A percentile compares a stretch with the other conserved stretches of the same genome.
phyloP scores from a whole-genome alignment of 257 asterid species.

The Jaltomata sinuosa region DNA sequence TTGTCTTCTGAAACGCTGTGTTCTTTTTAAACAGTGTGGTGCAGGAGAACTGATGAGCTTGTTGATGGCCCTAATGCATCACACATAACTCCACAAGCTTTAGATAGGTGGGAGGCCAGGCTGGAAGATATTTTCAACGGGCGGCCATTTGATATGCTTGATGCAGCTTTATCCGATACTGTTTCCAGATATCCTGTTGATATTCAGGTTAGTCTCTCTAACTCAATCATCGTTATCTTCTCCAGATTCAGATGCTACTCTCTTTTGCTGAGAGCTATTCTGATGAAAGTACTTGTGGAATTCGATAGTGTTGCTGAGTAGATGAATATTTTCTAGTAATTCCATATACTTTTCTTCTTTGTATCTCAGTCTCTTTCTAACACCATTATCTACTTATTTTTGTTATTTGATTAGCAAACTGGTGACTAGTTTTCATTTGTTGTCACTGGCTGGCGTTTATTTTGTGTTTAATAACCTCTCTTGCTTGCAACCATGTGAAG shows the following conservation, averaged over 20 bases:
- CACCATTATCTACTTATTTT: background rate
- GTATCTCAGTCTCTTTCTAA: background rate
- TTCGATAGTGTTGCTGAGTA: background rate
- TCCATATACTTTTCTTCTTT: background rate
- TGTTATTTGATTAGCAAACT: background rate
- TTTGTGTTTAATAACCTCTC: background rate
- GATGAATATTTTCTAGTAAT: background rate
- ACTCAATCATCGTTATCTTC: background rate
- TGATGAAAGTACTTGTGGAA: background rate
- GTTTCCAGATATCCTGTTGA: slow-evolving; percentile 76
- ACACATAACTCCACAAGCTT: slow-evolving; percentile 83
- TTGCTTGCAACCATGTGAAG: background rate
- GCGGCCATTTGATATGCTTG: slow-evolving; percentile 97
- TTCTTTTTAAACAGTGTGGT: slow-evolving; percentile 61
- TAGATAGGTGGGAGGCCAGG: slow-evolving; percentile 94
- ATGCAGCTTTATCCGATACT: slow-evolving; percentile 91
- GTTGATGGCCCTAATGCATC: slow-evolving; percentile 99
- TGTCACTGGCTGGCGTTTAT: background rate
- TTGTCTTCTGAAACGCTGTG: background rate
- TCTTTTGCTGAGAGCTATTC: background rate
- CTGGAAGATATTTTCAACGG: slow-evolving; percentile 75
- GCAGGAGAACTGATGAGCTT: slow-evolving; percentile 96
- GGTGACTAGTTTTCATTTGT: background rate
- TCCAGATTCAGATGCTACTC: background rate
- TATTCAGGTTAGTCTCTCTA: slow-evolving; percentile 56